Conservation (phyloP, 768 basidiomycete species). For the Hygrocybe coccinea region DNA sequence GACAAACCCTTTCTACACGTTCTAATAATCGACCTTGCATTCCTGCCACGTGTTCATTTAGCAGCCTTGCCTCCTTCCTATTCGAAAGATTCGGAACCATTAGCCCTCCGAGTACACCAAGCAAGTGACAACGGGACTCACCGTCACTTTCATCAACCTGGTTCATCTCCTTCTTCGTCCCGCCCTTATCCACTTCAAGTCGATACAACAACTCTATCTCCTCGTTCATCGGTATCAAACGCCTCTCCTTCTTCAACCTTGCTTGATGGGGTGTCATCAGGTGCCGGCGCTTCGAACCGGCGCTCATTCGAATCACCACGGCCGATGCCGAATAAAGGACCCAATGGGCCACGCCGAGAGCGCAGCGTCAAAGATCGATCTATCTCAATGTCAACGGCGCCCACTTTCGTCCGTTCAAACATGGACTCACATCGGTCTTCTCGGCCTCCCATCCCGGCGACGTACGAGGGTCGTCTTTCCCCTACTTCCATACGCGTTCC, state of each 20-base stretch:
- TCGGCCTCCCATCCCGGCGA: conserved; percentile 29
- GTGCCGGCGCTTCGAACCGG: conserved; percentile 30
- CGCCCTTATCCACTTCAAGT: conserved; percentile 53
- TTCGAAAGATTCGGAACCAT: neutral
- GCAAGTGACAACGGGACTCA: neutral
- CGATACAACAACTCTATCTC: conserved; percentile 45
- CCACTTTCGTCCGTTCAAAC: conserved; percentile 45
- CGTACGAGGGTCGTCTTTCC: conserved; percentile 38
- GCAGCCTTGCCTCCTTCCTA: neutral
- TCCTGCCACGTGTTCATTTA: neutral
- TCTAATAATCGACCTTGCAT: neutral
- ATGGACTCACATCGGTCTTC: conserved; percentile 36
- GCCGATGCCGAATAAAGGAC: conserved; percentile 46
- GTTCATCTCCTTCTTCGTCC: conserved; percentile 14
- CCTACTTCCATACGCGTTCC: conserved; percentile 37
- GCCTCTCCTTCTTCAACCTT: conserved; percentile 36
- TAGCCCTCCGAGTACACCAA: neutral
- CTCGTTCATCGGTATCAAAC: conserved; percentile 40
- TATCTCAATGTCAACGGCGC: conserved; percentile 70
- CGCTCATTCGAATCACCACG: conserved; percentile 69
- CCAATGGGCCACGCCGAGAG: conserved; percentile 48
- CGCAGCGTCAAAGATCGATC: conserved; percentile 63
- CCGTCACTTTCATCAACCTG: conserved; percentile 5
- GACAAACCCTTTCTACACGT: conserved; percentile 18
- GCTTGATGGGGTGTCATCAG: conserved; percentile 4